phyloP scores from a whole-genome alignment of 805 yeast species.

The Starmerella roubikii region DNA sequence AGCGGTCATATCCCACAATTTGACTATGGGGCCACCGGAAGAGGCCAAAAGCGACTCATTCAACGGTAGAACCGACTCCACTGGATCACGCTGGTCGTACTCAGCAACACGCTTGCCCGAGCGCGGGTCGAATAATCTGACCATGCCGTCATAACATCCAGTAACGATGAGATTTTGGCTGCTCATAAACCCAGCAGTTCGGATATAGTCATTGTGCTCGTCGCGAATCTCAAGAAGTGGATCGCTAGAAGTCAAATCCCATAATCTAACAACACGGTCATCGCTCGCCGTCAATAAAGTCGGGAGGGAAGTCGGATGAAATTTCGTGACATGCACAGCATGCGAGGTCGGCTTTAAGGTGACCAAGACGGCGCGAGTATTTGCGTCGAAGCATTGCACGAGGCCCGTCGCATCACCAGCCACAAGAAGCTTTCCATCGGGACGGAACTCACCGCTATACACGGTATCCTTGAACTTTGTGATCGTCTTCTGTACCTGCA shows the following conservation, averaged over 20 bases:
- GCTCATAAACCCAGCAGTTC: constrained; percentile 69
- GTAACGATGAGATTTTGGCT: constrained; percentile 68
- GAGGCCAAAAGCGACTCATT: constrained; percentile 67
- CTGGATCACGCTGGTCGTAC: constrained; percentile 65
- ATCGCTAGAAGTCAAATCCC: constrained; percentile 74
- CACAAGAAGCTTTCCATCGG: constrained; percentile 78
- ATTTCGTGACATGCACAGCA: constrained; percentile 87
- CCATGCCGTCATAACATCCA: constrained; percentile 85
- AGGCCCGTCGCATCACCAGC: constrained; percentile 94
- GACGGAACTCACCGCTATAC: constrained; percentile 78
- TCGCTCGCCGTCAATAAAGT: constrained; percentile 80
- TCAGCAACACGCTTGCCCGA: constrained; percentile 36
- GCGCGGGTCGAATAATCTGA: constrained; percentile 76
- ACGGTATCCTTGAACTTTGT: constrained; percentile 83
- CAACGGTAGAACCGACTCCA: constrained; percentile 69
- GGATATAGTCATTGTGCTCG: constrained; percentile 69
- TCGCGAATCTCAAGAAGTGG: constrained; percentile 52
- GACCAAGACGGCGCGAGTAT: constrained; percentile 64
- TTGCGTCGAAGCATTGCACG: constrained; percentile 80
- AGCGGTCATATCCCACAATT: constrained; percentile 84
- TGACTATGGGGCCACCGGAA: constrained; percentile 69
- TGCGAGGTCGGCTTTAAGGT: constrained; percentile 71
- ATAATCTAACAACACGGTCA: constrained; percentile 72
- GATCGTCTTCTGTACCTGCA: constrained; percentile 79
- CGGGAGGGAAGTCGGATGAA: constrained; percentile 65